phyloP scores from a whole-genome alignment of 2,329 filamentous ascomycete genomes.

The Rutstroemia sydowiana region DNA sequence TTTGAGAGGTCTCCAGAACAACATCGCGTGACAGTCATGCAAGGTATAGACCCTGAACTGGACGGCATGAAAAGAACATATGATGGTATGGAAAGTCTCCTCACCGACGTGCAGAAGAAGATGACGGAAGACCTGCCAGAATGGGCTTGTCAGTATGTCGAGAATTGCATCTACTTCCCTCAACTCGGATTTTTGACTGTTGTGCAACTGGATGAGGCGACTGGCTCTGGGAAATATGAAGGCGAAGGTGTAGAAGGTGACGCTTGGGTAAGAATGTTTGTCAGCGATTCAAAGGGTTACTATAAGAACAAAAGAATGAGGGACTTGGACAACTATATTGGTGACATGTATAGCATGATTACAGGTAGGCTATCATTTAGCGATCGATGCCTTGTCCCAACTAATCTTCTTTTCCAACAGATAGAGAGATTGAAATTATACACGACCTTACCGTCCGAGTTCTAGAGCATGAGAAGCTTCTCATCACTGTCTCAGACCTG shows the following conservation, averaged over 20 bases:
- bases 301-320: slow-evolving; percentile 82
- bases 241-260: slow-evolving; percentile 50
- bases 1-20: slow-evolving; percentile 65
- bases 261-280: slow-evolving; percentile 72
- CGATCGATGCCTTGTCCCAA: neutral
- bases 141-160: slow-evolving; percentile 44
- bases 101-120: slow-evolving; percentile 60
- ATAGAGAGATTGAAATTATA: slow-evolving; percentile 83
- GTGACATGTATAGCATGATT: slow-evolving; percentile 79
- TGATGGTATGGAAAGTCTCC: slow-evolving; percentile 66
- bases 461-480: slow-evolving; percentile 57
- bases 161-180: slow-evolving; percentile 82
- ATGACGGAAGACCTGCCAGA: slow-evolving; percentile 57
- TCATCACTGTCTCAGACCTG: slow-evolving; percentile 65
- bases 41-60: slow-evolving; percentile 64
- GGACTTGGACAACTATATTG: slow-evolving; percentile 72
- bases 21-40: slow-evolving; percentile 63
- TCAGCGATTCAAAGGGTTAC: slow-evolving; percentile 62
- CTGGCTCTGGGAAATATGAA: slow-evolving; percentile 53
- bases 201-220: slow-evolving; percentile 54
- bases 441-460: slow-evolving; percentile 67
- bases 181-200: slow-evolving; percentile 86
- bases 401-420: slow-evolving; percentile 35
- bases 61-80: slow-evolving; percentile 74
- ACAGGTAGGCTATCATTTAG: slow-evolving; percentile 47